Base-by-base conservation (phyloP, 768 basidiomycete genomes). In the Scleroderma citrinum region DNA sequence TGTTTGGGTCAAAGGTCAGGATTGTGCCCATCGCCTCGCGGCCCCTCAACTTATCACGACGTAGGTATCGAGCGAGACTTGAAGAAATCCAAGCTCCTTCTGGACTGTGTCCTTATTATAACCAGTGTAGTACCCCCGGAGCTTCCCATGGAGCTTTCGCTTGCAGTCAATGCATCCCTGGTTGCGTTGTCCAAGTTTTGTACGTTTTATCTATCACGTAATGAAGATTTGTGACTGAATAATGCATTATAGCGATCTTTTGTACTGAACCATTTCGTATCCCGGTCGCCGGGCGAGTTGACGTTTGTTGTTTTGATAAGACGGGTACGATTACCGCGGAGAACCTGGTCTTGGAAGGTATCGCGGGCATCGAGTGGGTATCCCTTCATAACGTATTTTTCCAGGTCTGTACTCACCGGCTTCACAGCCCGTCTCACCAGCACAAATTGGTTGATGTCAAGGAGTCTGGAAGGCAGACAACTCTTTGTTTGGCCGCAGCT, bases 251-350 rank as follows among this genome's bases (percentile, higher is more conserved):
- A 96, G 95, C 95, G 7, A 99, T 98, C 51, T 99, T 94, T 71
- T 98, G 96, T 64, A 99, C 96, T 16, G 96, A 99, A 60, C 96
- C 96, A 1, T 98, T 99, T 81, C 82, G 96, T 19, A 99, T 98
- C 53, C 94, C 96, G 0, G 89, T 74, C 53, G 96, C 96, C 5
- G 96, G 96, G 5, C 81, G 92, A 19, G 93, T 98, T 2, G 96
- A 99, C 58, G 87, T 98, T 14, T 99, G 96, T 68, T 98, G 96
- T 69, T 98, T 99, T 58, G 96, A 99, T 70, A 99, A 99, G 76
- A 99, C 96, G 0, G 96, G 95, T 20, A 98, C 96, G 0, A 97
- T 99, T 57, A 99, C 96, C 0, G 92, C 92, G 0, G 94, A 97
- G 65, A 86, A 93, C 64, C 71, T 98, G 12, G 92, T 97, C 7